phyloP scores from a whole-genome alignment of 805 yeast species.

The Naumovozyma castellii region DNA sequence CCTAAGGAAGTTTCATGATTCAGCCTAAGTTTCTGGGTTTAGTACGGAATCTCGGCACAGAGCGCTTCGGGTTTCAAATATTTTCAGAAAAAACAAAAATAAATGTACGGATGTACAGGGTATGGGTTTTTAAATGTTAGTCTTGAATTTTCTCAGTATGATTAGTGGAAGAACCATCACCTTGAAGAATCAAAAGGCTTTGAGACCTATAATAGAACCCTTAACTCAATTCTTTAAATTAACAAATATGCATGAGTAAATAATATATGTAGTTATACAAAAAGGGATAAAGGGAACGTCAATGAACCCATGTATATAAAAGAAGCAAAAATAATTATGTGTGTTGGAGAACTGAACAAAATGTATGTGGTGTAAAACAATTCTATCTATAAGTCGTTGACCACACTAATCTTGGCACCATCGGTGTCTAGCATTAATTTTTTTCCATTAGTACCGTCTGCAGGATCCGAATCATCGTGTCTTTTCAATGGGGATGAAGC shows the following conservation, averaged over 20 bases:
- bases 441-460: constrained; percentile 7
- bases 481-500: constrained; percentile 24
- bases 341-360: not conserved
- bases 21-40: too few species aligned
- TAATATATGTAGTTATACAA: not conserved
- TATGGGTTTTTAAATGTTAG: too few species aligned
- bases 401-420: constrained; percentile 24
- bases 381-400: constrained; percentile 10
- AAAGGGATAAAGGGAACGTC: not conserved
- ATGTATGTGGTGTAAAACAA: not conserved
- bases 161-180: too few species aligned
- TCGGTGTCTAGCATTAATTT: constrained; percentile 26
- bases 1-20: too few species aligned
- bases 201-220: too few species aligned
- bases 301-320: not conserved
- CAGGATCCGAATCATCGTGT: constrained; percentile 4
- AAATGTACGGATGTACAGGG: not conserved
- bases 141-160: too few species aligned
- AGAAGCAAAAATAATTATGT: not conserved
- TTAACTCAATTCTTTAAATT: too few species aligned
- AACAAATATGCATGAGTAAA: not conserved
- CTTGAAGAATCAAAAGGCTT: too few species aligned
- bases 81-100: too few species aligned
- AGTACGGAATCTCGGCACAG: too few species aligned
- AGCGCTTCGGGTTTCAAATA: too few species aligned